phyloP scores from a whole-genome alignment of 495 filamentous ascomycete species.

The Penicillium arizonense region DNA sequence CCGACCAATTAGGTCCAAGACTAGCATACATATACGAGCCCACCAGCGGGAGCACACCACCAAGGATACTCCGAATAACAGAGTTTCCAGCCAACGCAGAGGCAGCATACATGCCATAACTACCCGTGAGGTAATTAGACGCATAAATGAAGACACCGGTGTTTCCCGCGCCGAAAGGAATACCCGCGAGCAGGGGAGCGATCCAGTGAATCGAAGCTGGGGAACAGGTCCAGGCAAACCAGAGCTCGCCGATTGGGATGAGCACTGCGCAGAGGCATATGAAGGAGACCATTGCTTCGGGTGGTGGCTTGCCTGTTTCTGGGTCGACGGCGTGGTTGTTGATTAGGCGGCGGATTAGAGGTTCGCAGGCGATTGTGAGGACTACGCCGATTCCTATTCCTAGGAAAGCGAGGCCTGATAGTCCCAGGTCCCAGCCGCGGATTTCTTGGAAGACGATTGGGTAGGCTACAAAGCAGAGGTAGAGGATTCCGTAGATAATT shows the following conservation, averaged over 20 bases:
- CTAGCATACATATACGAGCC: slow-evolving; percentile 67
- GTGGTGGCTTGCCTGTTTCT: slow-evolving; percentile 60
- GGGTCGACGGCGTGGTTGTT: slow-evolving; percentile 67
- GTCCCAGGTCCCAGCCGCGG: slow-evolving; percentile 67
- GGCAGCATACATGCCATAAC: slow-evolving; percentile 77
- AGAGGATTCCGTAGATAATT: slow-evolving; percentile 68
- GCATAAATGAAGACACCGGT: slow-evolving; percentile 77
- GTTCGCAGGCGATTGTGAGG: slow-evolving; percentile 64
- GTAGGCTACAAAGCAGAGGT: slow-evolving; percentile 81
- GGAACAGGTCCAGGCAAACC: slow-evolving; percentile 79
- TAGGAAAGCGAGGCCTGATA: slow-evolving; percentile 70
- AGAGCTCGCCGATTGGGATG: slow-evolving; percentile 69
- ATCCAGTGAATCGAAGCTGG: slow-evolving; percentile 73
- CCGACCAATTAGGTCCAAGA: slow-evolving; percentile 77
- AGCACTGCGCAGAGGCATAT: slow-evolving; percentile 69
- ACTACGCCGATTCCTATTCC: slow-evolving; percentile 76
- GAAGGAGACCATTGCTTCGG: slow-evolving; percentile 72
- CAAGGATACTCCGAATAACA: slow-evolving; percentile 64
- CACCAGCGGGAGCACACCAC: slow-evolving; percentile 71
- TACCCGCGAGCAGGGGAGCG: slow-evolving; percentile 68
- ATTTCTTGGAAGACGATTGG: slow-evolving; percentile 73
- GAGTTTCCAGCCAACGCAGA: slow-evolving; percentile 76
- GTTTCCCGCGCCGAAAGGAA: slow-evolving; percentile 80
- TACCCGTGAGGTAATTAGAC: slow-evolving; percentile 71
- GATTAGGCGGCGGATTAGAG: slow-evolving; percentile 70